These are phyloP conservation scores for Linanthus parryae DNA, from an alignment of 148 eudicot genomes.

Conservation along the genomic window DNA sequence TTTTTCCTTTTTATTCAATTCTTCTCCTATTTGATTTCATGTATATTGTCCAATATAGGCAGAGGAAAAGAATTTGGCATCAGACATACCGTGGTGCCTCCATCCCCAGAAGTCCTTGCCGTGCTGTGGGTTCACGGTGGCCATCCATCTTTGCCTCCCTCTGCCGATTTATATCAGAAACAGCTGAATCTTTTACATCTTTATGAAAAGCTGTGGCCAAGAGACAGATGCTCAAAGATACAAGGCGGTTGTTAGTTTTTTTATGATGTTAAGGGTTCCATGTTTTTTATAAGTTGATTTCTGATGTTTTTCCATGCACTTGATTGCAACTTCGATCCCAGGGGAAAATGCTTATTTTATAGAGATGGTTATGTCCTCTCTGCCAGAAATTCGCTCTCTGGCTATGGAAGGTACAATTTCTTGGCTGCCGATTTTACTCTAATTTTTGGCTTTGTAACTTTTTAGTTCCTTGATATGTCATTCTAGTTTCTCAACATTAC, in stretches of 20 bases:
- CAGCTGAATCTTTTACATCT: constrained; percentile 51
- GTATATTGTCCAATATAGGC: constrained; percentile 21
- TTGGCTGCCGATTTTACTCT: too few relatives aligned
- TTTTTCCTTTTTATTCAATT: not conserved
- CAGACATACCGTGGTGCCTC: constrained; percentile 33
- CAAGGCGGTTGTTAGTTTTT: too few relatives aligned
- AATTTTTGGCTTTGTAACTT: too few relatives aligned
- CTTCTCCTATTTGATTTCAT: not conserved
- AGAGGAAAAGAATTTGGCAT: constrained; percentile 32
- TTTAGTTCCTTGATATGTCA: too few relatives aligned
- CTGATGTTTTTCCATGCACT: not conserved
- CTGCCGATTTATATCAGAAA: constrained; percentile 53
- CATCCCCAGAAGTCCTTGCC: constrained; percentile 65
- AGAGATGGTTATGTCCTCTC: constrained; percentile 42
- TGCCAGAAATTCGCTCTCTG: constrained; percentile 59
- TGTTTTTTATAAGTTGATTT: too few relatives aligned
- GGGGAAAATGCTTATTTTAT: constrained; percentile 21
- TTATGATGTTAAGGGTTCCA: not conserved
- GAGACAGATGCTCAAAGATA: constrained; percentile 23
- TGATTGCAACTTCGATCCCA: constrained; percentile 25
- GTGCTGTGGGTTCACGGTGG: constrained; percentile 92
- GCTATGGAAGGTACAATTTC: constrained; percentile 62
- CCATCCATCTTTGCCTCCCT: constrained; percentile 69
- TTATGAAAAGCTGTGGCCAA: constrained; percentile 50
- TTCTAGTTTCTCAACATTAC: too few relatives aligned